Base-by-base conservation (phyloP, 1,139 yeast species). In the Debaryomyces subglobosus region DNA sequence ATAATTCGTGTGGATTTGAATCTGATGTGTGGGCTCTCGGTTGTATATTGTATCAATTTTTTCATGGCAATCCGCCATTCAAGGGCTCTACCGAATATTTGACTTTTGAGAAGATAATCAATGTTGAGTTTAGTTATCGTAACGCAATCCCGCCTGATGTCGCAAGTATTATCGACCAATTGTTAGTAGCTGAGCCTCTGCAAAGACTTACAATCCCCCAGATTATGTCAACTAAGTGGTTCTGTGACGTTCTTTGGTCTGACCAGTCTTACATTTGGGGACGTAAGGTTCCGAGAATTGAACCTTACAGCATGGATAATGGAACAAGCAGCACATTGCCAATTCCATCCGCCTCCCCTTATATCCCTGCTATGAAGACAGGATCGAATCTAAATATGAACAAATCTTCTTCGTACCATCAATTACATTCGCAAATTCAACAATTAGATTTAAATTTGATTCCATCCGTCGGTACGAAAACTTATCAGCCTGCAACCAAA, bases 11-110 rank as follows among this genome's bases (percentile, higher is more conserved):
- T 53, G 97, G 97, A 24, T 88, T 86, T 60, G 84, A 90, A 46
- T 84, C 96, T 43, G 99, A 95, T 66, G 77, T 94, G 9, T 95
- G 99, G 99, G 97, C 99, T 0, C 78, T 90, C 55, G 99, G 97
- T 1, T 95, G 99, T 68, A 88, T 95, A 15, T 67, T 95, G 18
- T 95, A 83, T 67, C 99, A 95, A 67, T 84, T 95, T 81, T 86
- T 95, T 57, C 90, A 96, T 20, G 99, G 99, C 1, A 80, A 81
- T 47, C 99, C 99, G 0, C 99, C 99, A 9, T 95, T 95, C 71
- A 94, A 92, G 63, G 99, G 96, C 0, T 75, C 87, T n/a, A 94
- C 96, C 47, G 99, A 95, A 67, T 95, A 91, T 62, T 76, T 89
- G 49, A 94, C 97, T 0, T 95, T 95, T 67, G 98, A 95, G 62